Evolutionary conservation across 2,329 filamentous ascomycete genomes (phyloP), one percentile per base, ranked within the genome.

Genomic region (Diaporthe sp.): DNA sequence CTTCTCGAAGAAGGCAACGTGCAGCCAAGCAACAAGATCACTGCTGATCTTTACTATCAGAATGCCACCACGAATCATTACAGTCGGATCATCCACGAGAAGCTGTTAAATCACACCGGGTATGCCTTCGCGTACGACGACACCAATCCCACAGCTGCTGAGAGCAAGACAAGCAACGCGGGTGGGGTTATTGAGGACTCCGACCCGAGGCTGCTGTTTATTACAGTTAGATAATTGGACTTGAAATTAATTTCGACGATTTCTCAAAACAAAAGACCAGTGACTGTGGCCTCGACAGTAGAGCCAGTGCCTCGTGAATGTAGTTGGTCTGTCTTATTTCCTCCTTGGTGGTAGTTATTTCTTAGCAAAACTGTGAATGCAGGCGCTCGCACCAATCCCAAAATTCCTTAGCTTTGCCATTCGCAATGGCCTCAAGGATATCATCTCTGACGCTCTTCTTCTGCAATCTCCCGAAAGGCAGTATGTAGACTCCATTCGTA

Each of bases 301-400:
- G 2, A 37, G 37, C 3, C 58, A 10, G 35, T 63, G 25, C 25
- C 8, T 30, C 13, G 7, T 30, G 22, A 4, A n/a, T n/a, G n/a
- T n/a, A n/a, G n/a, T n/a, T n/a, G n/a, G n/a, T n/a, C n/a, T n/a
- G n/a, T n/a, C n/a, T n/a, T n/a, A n/a, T n/a, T n/a, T n/a, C n/a
- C n/a, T n/a, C n/a, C n/a, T n/a, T n/a, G n/a, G n/a, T n/a, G n/a
- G n/a, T n/a, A n/a, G n/a, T n/a, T n/a, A n/a, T n/a, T n/a, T 44
- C n/a, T 71, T 25, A 71, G 32, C 35, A 22, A 32, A 63, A 19
- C 17, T 47, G 30, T 30, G 42, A 22, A 25, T 68, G 17, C 12
- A 73, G 13, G 9, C 39, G 30, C 30, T 75, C 73, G 30, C 73
- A 75, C 73, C 73, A 75, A 10, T 73, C 73, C 73, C 73, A 75